Percentiles rank a stretch among this genome's conserved stretches.
phyloP scores from a whole-genome alignment of 2,329 filamentous ascomycete genomes.

The Ascochyta koolunga region DNA sequence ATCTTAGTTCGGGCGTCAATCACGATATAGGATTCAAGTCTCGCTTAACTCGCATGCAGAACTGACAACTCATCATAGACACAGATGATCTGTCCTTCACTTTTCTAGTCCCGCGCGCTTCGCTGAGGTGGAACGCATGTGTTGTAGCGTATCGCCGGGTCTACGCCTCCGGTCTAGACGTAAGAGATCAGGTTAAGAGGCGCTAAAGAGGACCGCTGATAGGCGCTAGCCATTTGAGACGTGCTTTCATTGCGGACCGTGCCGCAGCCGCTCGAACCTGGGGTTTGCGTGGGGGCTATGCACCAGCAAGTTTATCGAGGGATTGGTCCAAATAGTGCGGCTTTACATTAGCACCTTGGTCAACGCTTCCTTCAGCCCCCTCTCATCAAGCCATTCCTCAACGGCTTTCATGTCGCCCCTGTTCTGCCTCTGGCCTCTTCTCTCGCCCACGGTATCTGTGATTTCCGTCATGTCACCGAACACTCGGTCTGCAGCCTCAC shows the following conservation, averaged over 20 bases:
- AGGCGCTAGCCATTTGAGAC: too few relatives aligned
- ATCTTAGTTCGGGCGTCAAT: not conserved
- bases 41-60: not conserved
- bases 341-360: constrained; percentile 48
- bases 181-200: not conserved
- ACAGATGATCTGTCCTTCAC: not conserved
- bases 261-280: too few relatives aligned
- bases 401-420: constrained; percentile 61
- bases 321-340: not conserved
- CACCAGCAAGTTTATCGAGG: not conserved
- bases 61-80: not conserved
- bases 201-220: not conserved
- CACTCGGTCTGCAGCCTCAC: constrained; percentile 52
- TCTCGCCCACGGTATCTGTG: constrained; percentile 57
- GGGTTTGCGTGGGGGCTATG: not conserved
- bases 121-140: not conserved
- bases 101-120: not conserved
- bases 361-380: constrained; percentile 54
- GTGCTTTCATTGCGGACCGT: too few relatives aligned
- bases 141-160: not conserved
- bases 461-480: constrained; percentile 65
- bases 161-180: not conserved
- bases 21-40: not conserved
- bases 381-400: constrained; percentile 57
- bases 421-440: constrained; percentile 58